A percentile compares a stretch with the other conserved stretches of the same genome.
Evolutionary conservation across 192 early-diverging fungal species (phyloP).

Genomic region (Gryganskiella cystojenkinii): DNA sequence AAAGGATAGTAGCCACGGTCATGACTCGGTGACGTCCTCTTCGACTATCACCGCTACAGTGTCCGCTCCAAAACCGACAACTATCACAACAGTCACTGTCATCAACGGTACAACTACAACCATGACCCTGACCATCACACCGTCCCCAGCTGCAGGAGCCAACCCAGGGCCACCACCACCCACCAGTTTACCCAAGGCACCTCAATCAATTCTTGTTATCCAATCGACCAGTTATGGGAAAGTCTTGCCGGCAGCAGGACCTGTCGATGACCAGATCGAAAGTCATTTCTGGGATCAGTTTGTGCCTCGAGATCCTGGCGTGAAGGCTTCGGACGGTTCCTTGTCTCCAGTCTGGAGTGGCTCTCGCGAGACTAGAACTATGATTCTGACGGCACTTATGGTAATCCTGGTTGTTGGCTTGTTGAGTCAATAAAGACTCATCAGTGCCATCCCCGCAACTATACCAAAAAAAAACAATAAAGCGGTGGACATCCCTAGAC

Average conservation of each 20-base stretch:
- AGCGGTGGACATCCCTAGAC: no score
- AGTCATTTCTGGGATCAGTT: constrained; percentile 46
- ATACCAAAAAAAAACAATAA: no score
- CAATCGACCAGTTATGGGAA: constrained; percentile 33
- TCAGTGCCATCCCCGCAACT: no score
- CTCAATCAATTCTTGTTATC: constrained; percentile 31
- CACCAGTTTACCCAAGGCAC: constrained; percentile 23
- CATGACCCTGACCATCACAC: constrained; percentile 11
- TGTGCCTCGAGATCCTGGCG: background rate
- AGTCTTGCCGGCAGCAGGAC: constrained; percentile 35
- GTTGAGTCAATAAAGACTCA: no score
- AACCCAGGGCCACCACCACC: background rate
- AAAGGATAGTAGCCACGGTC: background rate
- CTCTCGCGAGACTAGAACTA: no score
- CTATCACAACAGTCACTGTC: constrained; percentile 31
- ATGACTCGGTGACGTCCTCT: background rate
- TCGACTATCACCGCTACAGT: background rate
- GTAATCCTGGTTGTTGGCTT: no score
- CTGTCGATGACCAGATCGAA: constrained; percentile 20
- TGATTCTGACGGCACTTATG: no score
- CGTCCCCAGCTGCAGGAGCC: background rate
- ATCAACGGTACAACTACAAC: constrained; percentile 35
- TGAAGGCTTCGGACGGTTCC: background rate
- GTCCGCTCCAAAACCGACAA: background rate
- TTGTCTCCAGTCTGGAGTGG: no score